Conservation (phyloP, 2,329 filamentous ascomycete genomes). For the Fusarium sp. region DNA sequence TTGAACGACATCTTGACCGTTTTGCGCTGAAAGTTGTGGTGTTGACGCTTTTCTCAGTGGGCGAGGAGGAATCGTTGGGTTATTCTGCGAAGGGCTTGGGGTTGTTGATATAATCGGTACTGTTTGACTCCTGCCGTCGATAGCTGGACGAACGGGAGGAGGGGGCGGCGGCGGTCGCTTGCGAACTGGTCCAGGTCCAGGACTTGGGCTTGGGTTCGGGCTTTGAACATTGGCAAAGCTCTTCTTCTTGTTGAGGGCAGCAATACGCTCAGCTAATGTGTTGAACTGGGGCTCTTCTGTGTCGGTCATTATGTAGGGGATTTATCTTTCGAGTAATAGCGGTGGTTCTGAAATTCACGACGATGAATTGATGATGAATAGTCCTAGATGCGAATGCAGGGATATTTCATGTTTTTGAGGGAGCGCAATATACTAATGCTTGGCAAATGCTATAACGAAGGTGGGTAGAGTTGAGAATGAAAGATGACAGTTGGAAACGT, state of each 20-base stretch:
- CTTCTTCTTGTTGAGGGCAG: slow-evolving; percentile 71
- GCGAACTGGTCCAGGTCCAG: slow-evolving; percentile 57
- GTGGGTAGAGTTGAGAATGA: slow-evolving; percentile 20
- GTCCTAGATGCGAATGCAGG: slow-evolving; percentile 1
- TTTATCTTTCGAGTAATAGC: background rate
- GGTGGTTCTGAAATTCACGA: background rate
- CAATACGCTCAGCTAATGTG: slow-evolving; percentile 70
- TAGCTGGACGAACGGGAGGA: slow-evolving; percentile 56
- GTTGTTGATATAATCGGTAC: slow-evolving; percentile 51
- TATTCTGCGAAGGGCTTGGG: slow-evolving; percentile 27
- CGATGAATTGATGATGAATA: slow-evolving; percentile 2
- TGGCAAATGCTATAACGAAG: background rate
- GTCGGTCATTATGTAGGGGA: slow-evolving; percentile 63
- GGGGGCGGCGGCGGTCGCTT: slow-evolving; percentile 51
- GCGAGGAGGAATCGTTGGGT: slow-evolving; percentile 36
- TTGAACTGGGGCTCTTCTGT: slow-evolving; percentile 71
- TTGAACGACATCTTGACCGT: slow-evolving; percentile 27
- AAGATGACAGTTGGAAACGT: background rate
- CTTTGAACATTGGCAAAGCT: slow-evolving; percentile 60
- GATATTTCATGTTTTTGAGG: background rate
- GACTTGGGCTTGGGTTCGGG: slow-evolving; percentile 47
- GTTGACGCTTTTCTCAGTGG: slow-evolving; percentile 32
- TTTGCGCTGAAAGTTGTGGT: slow-evolving; percentile 13
- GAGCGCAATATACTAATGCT: slow-evolving; percentile 1
- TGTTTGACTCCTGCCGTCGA: slow-evolving; percentile 52